Percentiles rank a stretch among this genome's conserved stretches.
Conservation (phyloP, 2,329 filamentous ascomycete genomes). For the Teratosphaeriaceae sp. region DNA sequence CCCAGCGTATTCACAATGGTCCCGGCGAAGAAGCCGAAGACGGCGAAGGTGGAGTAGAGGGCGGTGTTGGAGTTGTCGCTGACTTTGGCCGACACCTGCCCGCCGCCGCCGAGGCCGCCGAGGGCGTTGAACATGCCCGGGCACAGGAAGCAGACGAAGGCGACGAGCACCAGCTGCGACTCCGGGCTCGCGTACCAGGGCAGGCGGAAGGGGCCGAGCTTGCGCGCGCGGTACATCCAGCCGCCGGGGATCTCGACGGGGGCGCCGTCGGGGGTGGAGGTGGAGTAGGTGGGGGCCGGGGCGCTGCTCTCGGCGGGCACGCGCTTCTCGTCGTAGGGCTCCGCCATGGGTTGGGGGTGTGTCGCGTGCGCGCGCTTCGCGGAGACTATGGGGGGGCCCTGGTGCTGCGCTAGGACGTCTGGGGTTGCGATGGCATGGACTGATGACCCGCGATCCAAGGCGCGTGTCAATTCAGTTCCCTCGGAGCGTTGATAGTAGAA, state of each 20-base stretch:
- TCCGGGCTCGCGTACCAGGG: conserved; percentile 46
- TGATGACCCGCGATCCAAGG: too few species aligned
- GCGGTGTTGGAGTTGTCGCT: conserved; percentile 64
- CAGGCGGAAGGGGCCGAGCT: conserved; percentile 35
- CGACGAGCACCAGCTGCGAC: conserved; percentile 43
- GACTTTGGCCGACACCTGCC: conserved; percentile 39
- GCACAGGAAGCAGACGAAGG: conserved; percentile 49
- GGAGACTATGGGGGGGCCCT: too few species aligned
- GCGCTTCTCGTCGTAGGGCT: conserved; percentile 13
- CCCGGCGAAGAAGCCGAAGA: conserved; percentile 58
- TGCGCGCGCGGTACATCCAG: conserved; percentile 43
- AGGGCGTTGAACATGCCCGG: conserved; percentile 50
- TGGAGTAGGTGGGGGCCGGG: neutral
- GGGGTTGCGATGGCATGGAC: neutral
- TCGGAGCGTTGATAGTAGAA: too few species aligned
- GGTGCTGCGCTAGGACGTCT: neutral
- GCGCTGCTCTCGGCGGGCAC: conserved; percentile 8
- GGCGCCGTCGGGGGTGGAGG: neutral
- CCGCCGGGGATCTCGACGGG: conserved; percentile 32
- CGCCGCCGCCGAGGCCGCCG: conserved; percentile 45
- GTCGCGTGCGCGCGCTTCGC: too few species aligned
- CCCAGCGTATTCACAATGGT: conserved; percentile 73
- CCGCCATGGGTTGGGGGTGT: conserved; percentile 10
- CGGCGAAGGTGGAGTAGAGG: conserved; percentile 65
- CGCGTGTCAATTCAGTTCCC: too few species aligned